These are phyloP conservation scores for Urostyla sp. DNA, from an alignment of 73 alveolate species.

Conservation along the genomic window DNA sequence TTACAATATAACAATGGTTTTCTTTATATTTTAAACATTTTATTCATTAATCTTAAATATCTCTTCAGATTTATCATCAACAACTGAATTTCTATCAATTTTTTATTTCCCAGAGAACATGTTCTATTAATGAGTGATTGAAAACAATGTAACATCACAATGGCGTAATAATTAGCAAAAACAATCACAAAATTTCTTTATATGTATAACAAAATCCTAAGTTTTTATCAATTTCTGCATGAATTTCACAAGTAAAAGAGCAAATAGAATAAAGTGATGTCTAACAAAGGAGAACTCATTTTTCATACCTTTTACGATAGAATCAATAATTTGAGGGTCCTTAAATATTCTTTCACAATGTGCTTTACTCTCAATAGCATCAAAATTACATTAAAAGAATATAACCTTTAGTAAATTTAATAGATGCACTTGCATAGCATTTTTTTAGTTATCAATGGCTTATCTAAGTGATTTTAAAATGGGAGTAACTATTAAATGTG, in stretches of 20 bases:
- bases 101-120: too few relatives aligned
- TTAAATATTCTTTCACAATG: conserved; percentile 74
- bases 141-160: conserved; percentile 52
- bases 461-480: conserved; percentile 77
- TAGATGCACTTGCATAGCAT: conserved; percentile 91
- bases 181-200: conserved; percentile 51
- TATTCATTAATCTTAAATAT: not conserved
- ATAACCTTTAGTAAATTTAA: conserved; percentile 83
- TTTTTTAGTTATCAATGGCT: conserved; percentile 80
- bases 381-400: conserved; percentile 75
- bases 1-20: too few relatives aligned
- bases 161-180: conserved; percentile 53
- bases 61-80: not conserved
- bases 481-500: conserved; percentile 82
- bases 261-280: conserved; percentile 84
- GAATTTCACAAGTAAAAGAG: conserved; percentile 75
- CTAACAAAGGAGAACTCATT: conserved; percentile 86
- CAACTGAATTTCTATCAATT: too few relatives aligned
- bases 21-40: too few relatives aligned
- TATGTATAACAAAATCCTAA: conserved; percentile 44
- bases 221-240: conserved; percentile 69
- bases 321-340: conserved; percentile 72
- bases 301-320: conserved; percentile 83
- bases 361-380: conserved; percentile 69
- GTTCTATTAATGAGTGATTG: conserved; percentile 17